These are phyloP conservation scores for Zancudomyces culisetae DNA, from an alignment of 371 early-diverging fungal species.

Conservation along the genomic window DNA sequence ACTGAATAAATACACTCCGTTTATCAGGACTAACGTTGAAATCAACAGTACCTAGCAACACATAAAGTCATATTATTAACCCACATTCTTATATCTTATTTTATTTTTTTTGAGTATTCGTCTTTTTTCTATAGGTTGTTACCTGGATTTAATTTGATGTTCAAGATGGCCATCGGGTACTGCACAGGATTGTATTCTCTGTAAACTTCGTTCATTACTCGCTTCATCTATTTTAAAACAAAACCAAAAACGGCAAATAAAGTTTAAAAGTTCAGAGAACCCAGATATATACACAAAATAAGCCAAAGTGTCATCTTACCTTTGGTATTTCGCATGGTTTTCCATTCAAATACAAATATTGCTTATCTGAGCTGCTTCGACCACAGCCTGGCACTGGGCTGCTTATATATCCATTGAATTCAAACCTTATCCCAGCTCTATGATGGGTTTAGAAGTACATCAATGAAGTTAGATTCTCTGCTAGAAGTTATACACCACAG, in stretches of 20 bases:
- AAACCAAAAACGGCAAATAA: no score
- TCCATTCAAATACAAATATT: conserved; percentile 71
- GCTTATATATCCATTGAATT: conserved; percentile 36
- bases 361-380: conserved; percentile 56
- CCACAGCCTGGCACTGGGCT: conserved; percentile 47
- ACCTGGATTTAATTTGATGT: conserved; percentile 38
- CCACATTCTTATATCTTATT: background rate
- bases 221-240: conserved; percentile 15
- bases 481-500: no score
- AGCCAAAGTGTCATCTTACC: conserved; percentile 14
- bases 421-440: background rate
- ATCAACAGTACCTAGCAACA: conserved; percentile 30
- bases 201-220: conserved; percentile 65
- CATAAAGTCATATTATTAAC: background rate
- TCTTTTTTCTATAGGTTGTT: background rate
- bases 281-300: background rate
- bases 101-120: background rate
- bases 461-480: no score
- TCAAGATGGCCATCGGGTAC: conserved; percentile 61
- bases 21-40: conserved; percentile 93
- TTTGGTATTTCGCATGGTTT: conserved; percentile 71
- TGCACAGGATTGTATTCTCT: conserved; percentile 41
- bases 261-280: no score
- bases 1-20: conserved; percentile 62
- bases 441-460: no score